Base-by-base conservation (phyloP, 2,329 filamentous ascomycete species). In the Daldinia eschscholtzii region DNA sequence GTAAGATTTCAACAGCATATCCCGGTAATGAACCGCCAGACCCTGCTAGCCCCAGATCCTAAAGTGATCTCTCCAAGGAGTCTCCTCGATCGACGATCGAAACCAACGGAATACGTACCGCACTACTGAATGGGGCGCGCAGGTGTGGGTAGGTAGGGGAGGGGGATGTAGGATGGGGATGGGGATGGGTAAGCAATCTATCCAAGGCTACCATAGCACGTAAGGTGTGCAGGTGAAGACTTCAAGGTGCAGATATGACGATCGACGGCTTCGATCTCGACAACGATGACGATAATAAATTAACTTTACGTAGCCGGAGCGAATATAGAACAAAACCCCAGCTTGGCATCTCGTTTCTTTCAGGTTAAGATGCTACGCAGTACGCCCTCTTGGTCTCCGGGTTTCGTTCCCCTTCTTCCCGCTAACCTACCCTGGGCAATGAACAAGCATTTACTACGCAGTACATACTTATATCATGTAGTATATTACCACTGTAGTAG, bases 61-160 rank as follows among this genome's bases (percentile, higher is more conserved):
- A 64, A 64, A 65, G 60, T 65, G 70, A 72, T 72, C 67, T 70
- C 67, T 67, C 64, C 65, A 65, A 65, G 70, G 64, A 68, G 46
- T 70, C 64, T 65, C 52, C 57, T 68, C 60, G 64, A 70, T 70
- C 66, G 69, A 69, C 69, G 69, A 71, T 71, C 66, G 35, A 69
- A 4, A 48, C n/a, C 60, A 39, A 20, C 48, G 63, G 61, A 57
- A 67, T 64, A 57, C 57, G 60, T 62, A 71, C 68, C 65, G 59
- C 59, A 46, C 39, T 62, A 57, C 60, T 44, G 46, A 42, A 64
- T 30, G 48, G 50, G 62, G 65, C 60, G 62, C 57, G 64, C 63
- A 65, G 58, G 56, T 63, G 44, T 70, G 59, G 65, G 56, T 63
- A 65, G 58, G 61, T 42, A 42, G 15, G 64, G 53, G 18, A 35